Evolutionary conservation across 257 asterid species (phyloP), one percentile per base, ranked within the genome.

Genomic region (Petunia secreta): DNA sequence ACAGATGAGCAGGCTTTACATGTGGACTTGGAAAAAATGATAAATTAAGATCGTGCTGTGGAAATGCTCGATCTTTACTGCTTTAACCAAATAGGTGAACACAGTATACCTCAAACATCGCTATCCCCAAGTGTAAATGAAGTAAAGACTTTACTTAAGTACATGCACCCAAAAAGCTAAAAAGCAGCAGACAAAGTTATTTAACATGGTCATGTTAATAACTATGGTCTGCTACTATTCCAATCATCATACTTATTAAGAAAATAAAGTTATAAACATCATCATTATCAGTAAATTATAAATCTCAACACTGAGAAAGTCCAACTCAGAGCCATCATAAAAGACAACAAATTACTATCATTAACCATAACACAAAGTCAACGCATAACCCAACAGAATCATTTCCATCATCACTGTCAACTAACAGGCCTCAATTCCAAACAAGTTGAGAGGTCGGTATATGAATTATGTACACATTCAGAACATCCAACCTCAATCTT

Each of bases 381-480:
- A 81, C 69, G 57, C 65, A 38, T 46, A 77, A 46, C 46, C 10
- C 64, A 67, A 73, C 77, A 73, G 38, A 80, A 85, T 83, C 85
- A 85, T 80, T 73, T 44, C 63, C 74, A 65, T 62, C 55, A 60
- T n/a, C 54, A 57, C 39, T 76, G 40, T 71, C 62, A 73, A 48
- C 36, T 34, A 50, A 50, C 50, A 34, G 1, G 78, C 36, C 62
- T 10, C 34, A 73, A 52, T 73, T 11, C 46, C 13, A 36, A 69
- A 46, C 58, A 16, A 69, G 43, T 46, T 9, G 59, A 48, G 59
- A 48, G 59, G 11, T 46, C 16, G 39, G 58, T 69, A 46, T 68
- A 44, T 14, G 0, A 46, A 69, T 16, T 69, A 43, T 46, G 40
- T 4, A 52, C 5, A 44, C 16, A 69, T 10, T n/a, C 76, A 44